Evolutionary conservation across 495 filamentous ascomycete genomes (phyloP).

Genomic region (Letharia columbiana): DNA sequence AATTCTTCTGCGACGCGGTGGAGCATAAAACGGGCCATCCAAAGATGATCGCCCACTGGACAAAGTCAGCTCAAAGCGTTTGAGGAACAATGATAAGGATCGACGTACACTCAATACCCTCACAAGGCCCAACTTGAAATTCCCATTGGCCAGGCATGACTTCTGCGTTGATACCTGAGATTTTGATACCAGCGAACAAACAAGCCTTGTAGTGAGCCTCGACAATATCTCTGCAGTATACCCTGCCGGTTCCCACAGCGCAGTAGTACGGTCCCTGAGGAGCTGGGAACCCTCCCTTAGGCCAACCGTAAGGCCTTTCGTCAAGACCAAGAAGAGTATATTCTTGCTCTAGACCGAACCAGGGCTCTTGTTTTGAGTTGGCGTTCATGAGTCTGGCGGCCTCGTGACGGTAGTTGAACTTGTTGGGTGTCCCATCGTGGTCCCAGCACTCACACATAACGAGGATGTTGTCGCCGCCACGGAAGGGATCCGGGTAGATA

Average conservation of each 20-base stretch:
- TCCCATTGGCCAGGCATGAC: conserved; percentile 99
- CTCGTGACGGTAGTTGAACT: conserved; percentile 95
- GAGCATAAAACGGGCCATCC: conserved; percentile 94
- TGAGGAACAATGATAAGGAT: neutral
- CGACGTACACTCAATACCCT: conserved; percentile 69
- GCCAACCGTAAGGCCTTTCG: conserved; percentile 93
- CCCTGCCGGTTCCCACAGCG: conserved; percentile 93
- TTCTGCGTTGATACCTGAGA: conserved; percentile 98
- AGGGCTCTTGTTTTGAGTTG: conserved; percentile 73
- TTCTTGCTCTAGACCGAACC: conserved; percentile 99
- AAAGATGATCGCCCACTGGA: conserved; percentile 90
- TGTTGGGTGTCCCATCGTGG: conserved; percentile 92
- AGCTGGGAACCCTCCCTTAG: conserved; percentile 89
- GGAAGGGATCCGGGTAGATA: conserved; percentile 90
- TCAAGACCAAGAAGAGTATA: conserved; percentile 84
- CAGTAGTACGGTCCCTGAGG: conserved; percentile 99
- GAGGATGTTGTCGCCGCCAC: conserved; percentile 73
- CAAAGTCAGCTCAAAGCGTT: conserved; percentile 22
- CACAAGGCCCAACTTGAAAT: conserved; percentile 95
- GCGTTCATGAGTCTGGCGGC: conserved; percentile 81
- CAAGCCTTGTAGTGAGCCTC: conserved; percentile 98
- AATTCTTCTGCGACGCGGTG: conserved; percentile 96
- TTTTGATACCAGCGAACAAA: conserved; percentile 81
- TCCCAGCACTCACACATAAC: conserved; percentile 97
- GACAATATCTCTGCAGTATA: conserved; percentile 96